Base-by-base conservation (phyloP, 805 yeast genomes). In the Blastobotrys peoriensis region DNA sequence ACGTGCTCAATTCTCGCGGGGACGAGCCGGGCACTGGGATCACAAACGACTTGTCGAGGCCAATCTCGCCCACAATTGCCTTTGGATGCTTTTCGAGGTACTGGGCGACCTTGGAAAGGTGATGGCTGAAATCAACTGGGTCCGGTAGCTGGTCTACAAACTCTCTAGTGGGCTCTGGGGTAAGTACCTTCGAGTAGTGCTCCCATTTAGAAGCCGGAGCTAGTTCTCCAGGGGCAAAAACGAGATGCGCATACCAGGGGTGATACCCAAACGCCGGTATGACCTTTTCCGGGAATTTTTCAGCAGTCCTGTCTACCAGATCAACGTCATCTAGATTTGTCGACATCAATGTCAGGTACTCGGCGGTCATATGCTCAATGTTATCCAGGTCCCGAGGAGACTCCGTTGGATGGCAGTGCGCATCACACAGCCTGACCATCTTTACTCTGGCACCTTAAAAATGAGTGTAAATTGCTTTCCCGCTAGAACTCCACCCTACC, bases 211-310 rank as follows among this genome's bases (percentile, higher is more conserved):
- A 51, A 1, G 45, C 47, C 2, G 50, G 46, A 22, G 48, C 46
- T 3, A 10, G 38, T 0, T 53, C 47, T 1, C 54, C 59, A 25
- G 30, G 8, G n/a, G 63, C 54, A 2, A 74, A 65, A 50, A 78
- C 82, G 16, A 81, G 51, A 60, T 89, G 95, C 2, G 79, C 64
- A 56, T 76, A 89, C 98, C 98, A 91, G 0, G 98, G 98, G 62
- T 91, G 98, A 1, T 87, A 67, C 0, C 98, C 71, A 47, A 62
- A 67, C 3, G 66, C 61, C 1, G 70, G 69, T 5, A 61, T 45
- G 10, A 67, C 58, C 25, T 57, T 50, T 8, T 56, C 57, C 8
- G 61, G 60, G 36, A 44, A 49, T 18, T 41, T 33, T 2, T 23
- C 23, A 3, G 66, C 67, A 13, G 49, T 43, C 10, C 52, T 44